Evolutionary conservation across 345 rosid genomes (phyloP).

Genomic region (Kandelia obovata): DNA sequence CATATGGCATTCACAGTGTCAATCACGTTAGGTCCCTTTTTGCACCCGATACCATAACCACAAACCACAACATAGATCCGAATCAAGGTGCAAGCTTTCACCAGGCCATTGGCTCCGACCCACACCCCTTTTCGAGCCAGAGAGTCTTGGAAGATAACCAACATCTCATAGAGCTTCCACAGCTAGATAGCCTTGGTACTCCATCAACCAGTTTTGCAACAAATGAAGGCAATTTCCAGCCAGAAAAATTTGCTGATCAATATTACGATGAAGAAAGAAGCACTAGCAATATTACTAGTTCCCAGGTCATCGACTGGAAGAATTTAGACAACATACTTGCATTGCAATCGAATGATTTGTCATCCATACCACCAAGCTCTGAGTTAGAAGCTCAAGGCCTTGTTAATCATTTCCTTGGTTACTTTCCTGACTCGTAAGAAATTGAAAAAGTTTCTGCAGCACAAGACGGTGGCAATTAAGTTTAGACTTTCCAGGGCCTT

Average conservation of each 20-base stretch:
- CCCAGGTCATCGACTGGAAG: constrained; percentile 57
- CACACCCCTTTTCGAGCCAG: constrained; percentile 19
- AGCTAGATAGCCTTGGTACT: constrained; percentile 57
- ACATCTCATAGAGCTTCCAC: constrained; percentile 56
- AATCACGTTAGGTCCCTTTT: constrained; percentile 19
- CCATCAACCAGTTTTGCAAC: constrained; percentile 48
- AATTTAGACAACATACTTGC: constrained; percentile 52
- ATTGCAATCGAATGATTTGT: constrained; percentile 31
- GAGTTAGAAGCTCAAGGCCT: constrained; percentile 33
- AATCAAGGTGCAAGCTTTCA: constrained; percentile 21
- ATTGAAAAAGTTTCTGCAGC: neutral
- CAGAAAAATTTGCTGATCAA: constrained; percentile 11
- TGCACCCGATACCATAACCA: constrained; percentile 3
- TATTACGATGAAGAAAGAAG: constrained; percentile 47
- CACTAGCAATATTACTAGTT: constrained; percentile 13
- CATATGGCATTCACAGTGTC: constrained; percentile 36
- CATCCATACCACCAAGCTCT: constrained; percentile 34
- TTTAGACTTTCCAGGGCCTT: neutral
- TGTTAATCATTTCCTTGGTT: constrained; percentile 49
- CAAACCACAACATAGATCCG: constrained; percentile 9
- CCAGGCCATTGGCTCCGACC: constrained; percentile 22
- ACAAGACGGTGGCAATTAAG: neutral
- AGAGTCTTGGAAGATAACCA: constrained; percentile 29
- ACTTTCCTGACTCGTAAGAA: constrained; percentile 57
- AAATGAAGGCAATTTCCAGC: constrained; percentile 15